These are phyloP conservation scores for Turnera subulata DNA, from an alignment of 345 rosid genomes.

Conservation along the genomic window DNA sequence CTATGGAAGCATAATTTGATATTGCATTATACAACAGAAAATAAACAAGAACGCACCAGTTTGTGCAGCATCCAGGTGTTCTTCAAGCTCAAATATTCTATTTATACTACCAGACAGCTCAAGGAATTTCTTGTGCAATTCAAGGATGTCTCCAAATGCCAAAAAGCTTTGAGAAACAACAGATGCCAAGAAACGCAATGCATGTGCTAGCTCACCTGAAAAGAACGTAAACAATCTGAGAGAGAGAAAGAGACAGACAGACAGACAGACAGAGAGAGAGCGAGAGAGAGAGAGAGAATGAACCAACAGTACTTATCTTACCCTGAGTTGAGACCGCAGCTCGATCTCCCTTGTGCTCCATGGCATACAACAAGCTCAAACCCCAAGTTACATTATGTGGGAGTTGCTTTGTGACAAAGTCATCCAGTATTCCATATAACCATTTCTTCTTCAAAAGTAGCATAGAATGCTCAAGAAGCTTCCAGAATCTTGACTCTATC, in stretches of 20 bases:
- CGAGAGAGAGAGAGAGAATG: slow-evolving; percentile 6
- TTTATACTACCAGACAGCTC: slow-evolving; percentile 91
- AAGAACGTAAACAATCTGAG: slow-evolving; percentile 14
- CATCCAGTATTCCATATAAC: slow-evolving; percentile 84
- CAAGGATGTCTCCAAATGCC: slow-evolving; percentile 97
- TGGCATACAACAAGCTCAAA: slow-evolving; percentile 86
- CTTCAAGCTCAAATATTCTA: slow-evolving; percentile 92
- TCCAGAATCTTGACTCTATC: slow-evolving; percentile 84
- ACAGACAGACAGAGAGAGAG: slow-evolving; percentile 8
- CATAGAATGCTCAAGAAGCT: slow-evolving; percentile 79
- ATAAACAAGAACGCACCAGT: slow-evolving; percentile 45
- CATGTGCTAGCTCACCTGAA: slow-evolving; percentile 95
- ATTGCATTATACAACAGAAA: background rate
- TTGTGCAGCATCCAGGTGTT: slow-evolving; percentile 82
- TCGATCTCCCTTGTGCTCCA: slow-evolving; percentile 91
- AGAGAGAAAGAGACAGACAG: background rate
- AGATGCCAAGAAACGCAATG: slow-evolving; percentile 91
- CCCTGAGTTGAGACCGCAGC: slow-evolving; percentile 84
- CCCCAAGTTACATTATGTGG: slow-evolving; percentile 99
- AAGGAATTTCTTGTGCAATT: slow-evolving; percentile 81
- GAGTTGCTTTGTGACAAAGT: slow-evolving; percentile 96
- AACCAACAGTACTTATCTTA: slow-evolving; percentile 19
- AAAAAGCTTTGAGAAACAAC: slow-evolving; percentile 98
- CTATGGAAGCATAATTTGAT: too few relatives aligned
- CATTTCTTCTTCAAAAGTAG: slow-evolving; percentile 84